phyloP scores from a whole-genome alignment of 1,284 basidiomycete species.

The Cryptococcus wingfieldii region DNA sequence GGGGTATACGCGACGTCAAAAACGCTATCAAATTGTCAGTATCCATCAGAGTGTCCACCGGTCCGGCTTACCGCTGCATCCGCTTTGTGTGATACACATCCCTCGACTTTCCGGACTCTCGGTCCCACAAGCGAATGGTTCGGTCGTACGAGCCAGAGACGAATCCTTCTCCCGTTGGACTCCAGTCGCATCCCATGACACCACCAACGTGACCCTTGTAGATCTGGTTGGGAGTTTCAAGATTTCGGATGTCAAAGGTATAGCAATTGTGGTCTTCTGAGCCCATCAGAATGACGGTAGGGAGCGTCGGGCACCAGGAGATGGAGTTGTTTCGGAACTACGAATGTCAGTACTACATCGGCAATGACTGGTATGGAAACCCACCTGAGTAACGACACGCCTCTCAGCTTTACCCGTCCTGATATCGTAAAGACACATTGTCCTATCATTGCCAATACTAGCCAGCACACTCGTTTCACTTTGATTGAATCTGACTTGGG shows the following conservation, averaged over 20 bases:
- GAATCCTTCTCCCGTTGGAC: conserved; percentile 92
- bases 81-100: conserved; percentile 98
- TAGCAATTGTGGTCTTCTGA: conserved; percentile 99
- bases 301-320: conserved; percentile 93
- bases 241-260: conserved; percentile 90
- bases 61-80: conserved; percentile 77
- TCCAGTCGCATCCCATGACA: conserved; percentile 89
- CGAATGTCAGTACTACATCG: neutral
- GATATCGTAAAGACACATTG: conserved; percentile 93
- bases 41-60: neutral
- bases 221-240: conserved; percentile 80
- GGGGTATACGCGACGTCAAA: conserved; percentile 68
- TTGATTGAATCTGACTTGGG: conserved; percentile 84
- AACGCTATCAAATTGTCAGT: conserved; percentile 24
- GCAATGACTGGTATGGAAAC: conserved; percentile 16
- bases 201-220: conserved; percentile 98
- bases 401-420: conserved; percentile 92
- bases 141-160: conserved; percentile 96
- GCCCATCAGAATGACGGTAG: conserved; percentile 83
- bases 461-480: conserved; percentile 91
- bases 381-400: conserved; percentile 80
- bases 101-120: conserved; percentile 73
- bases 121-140: conserved; percentile 89
- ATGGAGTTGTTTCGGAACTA: conserved; percentile 83
- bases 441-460: conserved; percentile 87